Evolutionary conservation across 306 rosid genomes (phyloP).

Genomic region (Oxytropis ochrocephala): DNA sequence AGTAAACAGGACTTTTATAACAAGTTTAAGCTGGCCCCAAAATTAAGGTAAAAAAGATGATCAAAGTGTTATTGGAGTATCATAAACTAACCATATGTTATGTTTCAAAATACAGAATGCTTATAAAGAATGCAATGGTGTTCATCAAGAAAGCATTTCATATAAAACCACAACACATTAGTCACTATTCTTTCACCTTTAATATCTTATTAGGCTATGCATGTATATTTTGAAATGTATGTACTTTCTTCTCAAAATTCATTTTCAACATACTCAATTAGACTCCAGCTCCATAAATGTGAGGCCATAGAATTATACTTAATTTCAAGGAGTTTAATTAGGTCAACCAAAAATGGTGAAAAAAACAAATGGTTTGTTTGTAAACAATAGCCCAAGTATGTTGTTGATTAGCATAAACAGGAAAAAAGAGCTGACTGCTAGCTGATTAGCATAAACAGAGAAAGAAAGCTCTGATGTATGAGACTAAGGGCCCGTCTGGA

Average conservation of each 20-base stretch:
- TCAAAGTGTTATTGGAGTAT: neutral
- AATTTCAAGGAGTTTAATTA: neutral
- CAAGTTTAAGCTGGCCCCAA: neutral
- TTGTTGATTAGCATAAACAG: too few relatives aligned
- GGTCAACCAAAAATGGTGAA: neutral
- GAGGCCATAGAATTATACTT: neutral
- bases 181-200: neutral
- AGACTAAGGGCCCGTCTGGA: too few relatives aligned
- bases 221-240: neutral
- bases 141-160: neutral
- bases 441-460: neutral
- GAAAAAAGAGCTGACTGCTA: neutral
- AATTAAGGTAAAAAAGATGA: neutral
- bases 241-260: too few relatives aligned
- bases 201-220: neutral
- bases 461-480: neutral
- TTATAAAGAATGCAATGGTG: neutral
- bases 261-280: neutral
- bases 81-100: neutral
- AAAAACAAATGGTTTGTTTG: neutral
- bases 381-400: neutral
- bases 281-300: neutral
- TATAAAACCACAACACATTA: neutral
- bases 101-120: neutral
- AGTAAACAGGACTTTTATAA: neutral